These are phyloP conservation scores for Rhodotorula mucilaginosa DNA, from an alignment of 1,284 basidiomycete species.

Conservation along the genomic window DNA sequence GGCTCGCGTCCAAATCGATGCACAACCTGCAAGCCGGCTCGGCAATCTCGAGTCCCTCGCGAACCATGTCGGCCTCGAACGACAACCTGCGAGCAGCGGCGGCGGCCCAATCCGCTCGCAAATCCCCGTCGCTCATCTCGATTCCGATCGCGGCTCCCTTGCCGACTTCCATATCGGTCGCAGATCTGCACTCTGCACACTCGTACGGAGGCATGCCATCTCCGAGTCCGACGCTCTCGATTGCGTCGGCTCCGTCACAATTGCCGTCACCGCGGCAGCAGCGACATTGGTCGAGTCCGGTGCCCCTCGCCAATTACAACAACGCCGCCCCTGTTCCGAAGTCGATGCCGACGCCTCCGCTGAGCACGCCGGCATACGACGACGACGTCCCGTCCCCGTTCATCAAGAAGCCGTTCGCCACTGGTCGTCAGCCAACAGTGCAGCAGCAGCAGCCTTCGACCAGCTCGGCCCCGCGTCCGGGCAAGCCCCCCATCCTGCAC, in stretches of 20 bases:
- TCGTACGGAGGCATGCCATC: neutral
- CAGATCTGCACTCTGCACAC: constrained; percentile 4
- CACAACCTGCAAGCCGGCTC: constrained; percentile 39
- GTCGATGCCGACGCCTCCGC: neutral
- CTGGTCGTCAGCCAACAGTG: neutral
- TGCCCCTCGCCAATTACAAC: neutral
- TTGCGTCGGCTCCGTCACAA: neutral
- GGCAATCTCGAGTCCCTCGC: constrained; percentile 8
- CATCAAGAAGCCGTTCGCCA: constrained; percentile 54
- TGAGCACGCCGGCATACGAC: constrained; percentile 49
- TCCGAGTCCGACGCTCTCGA: constrained; percentile 8
- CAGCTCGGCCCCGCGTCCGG: neutral
- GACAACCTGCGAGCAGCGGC: constrained; percentile 23
- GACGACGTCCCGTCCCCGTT: constrained; percentile 82
- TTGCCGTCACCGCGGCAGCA: neutral
- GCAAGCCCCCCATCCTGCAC: constrained; percentile 25
- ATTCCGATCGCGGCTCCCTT: constrained; percentile 4
- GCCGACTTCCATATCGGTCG: constrained; percentile 7
- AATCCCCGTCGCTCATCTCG: constrained; percentile 23
- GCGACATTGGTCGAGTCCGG: constrained; percentile 1
- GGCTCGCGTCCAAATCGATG: constrained; percentile 43
- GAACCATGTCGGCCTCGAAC: constrained; percentile 27
- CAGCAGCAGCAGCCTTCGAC: neutral
- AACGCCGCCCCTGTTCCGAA: neutral
- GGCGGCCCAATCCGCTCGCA: constrained; percentile 9